phyloP scores from a whole-genome alignment of 2,329 filamentous ascomycete species.

The Arthrobotrys megalospora region DNA sequence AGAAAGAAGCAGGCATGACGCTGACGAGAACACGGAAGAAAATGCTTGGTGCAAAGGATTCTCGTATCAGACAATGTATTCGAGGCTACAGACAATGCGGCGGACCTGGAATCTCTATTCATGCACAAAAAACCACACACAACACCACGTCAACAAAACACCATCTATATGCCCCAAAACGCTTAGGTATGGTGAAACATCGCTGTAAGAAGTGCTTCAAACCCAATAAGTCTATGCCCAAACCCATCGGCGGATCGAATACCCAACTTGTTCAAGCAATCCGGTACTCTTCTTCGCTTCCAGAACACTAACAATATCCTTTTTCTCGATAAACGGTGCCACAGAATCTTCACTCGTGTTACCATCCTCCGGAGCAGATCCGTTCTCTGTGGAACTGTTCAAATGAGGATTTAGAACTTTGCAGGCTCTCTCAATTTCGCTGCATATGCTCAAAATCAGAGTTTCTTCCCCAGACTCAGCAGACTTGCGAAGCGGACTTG shows the following conservation, averaged over 20 bases:
- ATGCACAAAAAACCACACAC: conserved; percentile 22
- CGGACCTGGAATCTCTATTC: background rate
- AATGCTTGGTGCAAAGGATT: conserved; percentile 21
- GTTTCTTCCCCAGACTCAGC: conserved; percentile 70
- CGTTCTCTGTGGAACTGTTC: conserved; percentile 9
- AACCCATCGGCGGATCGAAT: conserved; percentile 93
- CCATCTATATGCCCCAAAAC: conserved; percentile 1
- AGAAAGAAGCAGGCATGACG: conserved; percentile 23
- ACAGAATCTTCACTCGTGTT: conserved; percentile 65
- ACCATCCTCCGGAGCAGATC: conserved; percentile 23
- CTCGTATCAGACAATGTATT: background rate
- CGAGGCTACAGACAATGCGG: background rate
- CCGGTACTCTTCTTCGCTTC: conserved; percentile 91
- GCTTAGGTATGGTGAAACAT: conserved; percentile 21
- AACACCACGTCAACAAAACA: conserved; percentile 23
- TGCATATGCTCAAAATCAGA: conserved; percentile 55
- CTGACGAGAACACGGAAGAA: conserved; percentile 35
- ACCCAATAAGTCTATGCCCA: conserved; percentile 72
- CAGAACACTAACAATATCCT: conserved; percentile 83
- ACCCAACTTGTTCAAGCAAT: conserved; percentile 86
- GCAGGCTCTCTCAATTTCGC: conserved; percentile 54
- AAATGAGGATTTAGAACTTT: conserved; percentile 48
- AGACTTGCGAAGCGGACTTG: conserved; percentile 53
- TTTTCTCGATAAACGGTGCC: conserved; percentile 70
- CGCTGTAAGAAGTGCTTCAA: background rate